phyloP scores from a whole-genome alignment of 2,329 filamentous ascomycete species.

The Coniochaeta sp. region DNA sequence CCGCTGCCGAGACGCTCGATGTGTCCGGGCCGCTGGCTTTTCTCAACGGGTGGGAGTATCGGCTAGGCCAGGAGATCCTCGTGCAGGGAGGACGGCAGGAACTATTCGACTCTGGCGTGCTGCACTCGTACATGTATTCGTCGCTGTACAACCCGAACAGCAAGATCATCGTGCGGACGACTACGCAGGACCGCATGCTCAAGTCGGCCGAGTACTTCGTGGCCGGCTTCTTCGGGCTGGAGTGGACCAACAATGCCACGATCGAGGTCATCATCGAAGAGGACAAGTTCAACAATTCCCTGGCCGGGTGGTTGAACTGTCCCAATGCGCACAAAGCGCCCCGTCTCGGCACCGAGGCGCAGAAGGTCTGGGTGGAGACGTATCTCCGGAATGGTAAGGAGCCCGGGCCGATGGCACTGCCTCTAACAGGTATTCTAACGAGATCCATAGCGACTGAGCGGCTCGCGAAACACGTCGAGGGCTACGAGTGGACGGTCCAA shows the following conservation, averaged over 20 bases:
- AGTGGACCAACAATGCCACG: constrained; percentile 65
- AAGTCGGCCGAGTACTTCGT: constrained; percentile 73
- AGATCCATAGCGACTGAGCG: constrained; percentile 45
- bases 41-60: constrained; percentile 61
- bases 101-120: constrained; percentile 58
- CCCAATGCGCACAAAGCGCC: constrained; percentile 48
- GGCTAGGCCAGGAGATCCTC: constrained; percentile 63
- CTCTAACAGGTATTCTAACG: background rate
- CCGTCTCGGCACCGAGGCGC: constrained; percentile 44
- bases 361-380: constrained; percentile 49
- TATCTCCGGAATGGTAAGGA: constrained; percentile 54
- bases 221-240: constrained; percentile 70
- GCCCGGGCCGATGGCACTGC: background rate
- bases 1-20: constrained; percentile 41
- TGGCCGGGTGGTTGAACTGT: constrained; percentile 61
- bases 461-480: constrained; percentile 46
- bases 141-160: constrained; percentile 63
- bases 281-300: constrained; percentile 58
- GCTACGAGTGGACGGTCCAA: constrained; percentile 55
- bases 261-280: constrained; percentile 66
- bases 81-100: constrained; percentile 65
- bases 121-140: constrained; percentile 68
- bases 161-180: constrained; percentile 68
- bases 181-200: constrained; percentile 71
- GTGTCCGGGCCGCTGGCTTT: constrained; percentile 57